Conservation (phyloP, 345 rosid species). For the Eucalyptus cloeziana region DNA sequence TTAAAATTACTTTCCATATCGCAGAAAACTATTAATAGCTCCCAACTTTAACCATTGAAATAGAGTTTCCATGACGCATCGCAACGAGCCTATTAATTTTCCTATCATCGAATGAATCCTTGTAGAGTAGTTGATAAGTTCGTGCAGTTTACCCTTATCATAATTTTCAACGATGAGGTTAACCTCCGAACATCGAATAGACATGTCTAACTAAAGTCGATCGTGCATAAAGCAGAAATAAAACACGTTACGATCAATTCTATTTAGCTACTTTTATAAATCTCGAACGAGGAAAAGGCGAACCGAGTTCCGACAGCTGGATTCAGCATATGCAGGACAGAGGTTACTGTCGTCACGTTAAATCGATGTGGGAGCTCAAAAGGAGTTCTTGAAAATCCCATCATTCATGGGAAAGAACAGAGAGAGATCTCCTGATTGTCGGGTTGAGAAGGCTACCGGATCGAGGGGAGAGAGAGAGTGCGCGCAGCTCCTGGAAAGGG, state of each 20-base stretch:
- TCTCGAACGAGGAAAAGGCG: background rate
- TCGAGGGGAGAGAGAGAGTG: background rate
- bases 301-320: background rate
- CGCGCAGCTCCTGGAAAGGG: background rate
- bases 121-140: fast-evolving
- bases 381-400: background rate
- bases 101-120: background rate
- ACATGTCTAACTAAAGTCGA: background rate
- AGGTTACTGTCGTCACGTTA: background rate
- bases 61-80: fast-evolving
- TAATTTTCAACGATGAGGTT: background rate
- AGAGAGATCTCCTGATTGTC: background rate
- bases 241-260: background rate
- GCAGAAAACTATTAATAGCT: background rate
- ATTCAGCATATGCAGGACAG: background rate
- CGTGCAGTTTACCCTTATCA: background rate
- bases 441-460: background rate
- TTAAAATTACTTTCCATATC: fast-evolving
- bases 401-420: background rate
- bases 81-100: background rate
- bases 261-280: fast-evolving
- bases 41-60: background rate
- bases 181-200: background rate
- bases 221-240: background rate
- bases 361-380: background rate